These are phyloP conservation scores for Diaporthe citrichinensis DNA, from an alignment of 2,329 filamentous ascomycete genomes.

Conservation along the genomic window DNA sequence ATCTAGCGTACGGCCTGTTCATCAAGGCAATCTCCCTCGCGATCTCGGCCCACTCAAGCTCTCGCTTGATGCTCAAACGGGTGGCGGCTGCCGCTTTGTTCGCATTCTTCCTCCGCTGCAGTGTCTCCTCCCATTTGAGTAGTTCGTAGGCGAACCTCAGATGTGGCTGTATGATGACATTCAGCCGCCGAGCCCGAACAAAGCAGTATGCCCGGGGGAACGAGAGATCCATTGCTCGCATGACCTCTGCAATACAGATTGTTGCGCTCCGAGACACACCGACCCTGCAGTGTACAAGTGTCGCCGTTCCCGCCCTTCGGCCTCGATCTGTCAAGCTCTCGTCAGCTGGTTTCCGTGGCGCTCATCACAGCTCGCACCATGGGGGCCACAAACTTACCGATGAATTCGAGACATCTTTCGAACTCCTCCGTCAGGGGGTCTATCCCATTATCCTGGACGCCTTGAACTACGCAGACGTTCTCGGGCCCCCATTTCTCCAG, in stretches of 20 bases:
- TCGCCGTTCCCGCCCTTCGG: constrained; percentile 82
- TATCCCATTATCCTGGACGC: constrained; percentile 96
- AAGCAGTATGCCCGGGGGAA: constrained; percentile 97
- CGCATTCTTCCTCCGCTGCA: constrained; percentile 68
- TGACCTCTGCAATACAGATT: constrained; percentile 99
- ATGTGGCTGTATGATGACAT: constrained; percentile 98
- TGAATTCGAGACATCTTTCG: constrained; percentile 87
- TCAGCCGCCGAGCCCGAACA: constrained; percentile 90
- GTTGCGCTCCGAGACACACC: constrained; percentile 96
- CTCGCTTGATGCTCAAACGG: constrained; percentile 69
- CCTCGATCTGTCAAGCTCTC: constrained; percentile 75
- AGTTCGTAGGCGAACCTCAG: constrained; percentile 95
- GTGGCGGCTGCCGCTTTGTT: constrained; percentile 52
- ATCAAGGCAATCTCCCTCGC: constrained; percentile 92
- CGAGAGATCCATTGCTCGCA: constrained; percentile 84
- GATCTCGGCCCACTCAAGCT: constrained; percentile 93
- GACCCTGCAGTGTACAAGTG: constrained; percentile 95
- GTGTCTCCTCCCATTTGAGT: constrained; percentile 92
- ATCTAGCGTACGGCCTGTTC: constrained; percentile 93
- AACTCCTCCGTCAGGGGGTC: constrained; percentile 92
- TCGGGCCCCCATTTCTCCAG: constrained; percentile 80
- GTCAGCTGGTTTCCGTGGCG: constrained; percentile 18
- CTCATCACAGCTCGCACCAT: neutral
- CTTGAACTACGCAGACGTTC: constrained; percentile 84
- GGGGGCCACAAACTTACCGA: constrained; percentile 73